phyloP scores from a whole-genome alignment of 140 eudicot species.

The Bidens hawaiensis region DNA sequence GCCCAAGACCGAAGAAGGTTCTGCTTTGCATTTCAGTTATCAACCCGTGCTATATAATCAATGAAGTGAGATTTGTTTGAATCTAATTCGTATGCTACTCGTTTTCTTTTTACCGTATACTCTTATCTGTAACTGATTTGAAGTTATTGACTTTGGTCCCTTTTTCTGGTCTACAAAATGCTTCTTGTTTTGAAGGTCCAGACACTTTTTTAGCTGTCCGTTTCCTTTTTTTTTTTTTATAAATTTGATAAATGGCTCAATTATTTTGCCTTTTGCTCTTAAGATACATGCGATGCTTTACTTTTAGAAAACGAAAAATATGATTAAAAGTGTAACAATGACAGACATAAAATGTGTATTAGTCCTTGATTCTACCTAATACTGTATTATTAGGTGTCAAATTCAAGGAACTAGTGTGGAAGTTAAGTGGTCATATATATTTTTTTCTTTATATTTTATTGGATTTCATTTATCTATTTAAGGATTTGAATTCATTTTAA shows the following conservation, averaged over 20 bases:
- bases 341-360: neutral
- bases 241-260: neutral
- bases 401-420: neutral
- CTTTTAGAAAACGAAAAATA: conserved; percentile 12
- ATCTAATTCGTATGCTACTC: conserved; percentile 21
- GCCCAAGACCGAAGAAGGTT: conserved; percentile 32
- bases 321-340: neutral
- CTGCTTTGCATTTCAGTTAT: conserved; percentile 12
- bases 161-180: conserved; percentile 14
- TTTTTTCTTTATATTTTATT: no score
- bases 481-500: no score
- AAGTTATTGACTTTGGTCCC: conserved; percentile 8
- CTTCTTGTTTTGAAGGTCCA: conserved; percentile 4
- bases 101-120: neutral
- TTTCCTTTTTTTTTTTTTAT: neutral
- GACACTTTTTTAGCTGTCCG: neutral
- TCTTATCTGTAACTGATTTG: conserved; percentile 6
- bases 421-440: neutral
- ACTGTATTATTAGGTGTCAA: neutral
- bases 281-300: conserved; percentile 2
- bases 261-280: conserved; percentile 8
- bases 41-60: neutral
- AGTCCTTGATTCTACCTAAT: neutral
- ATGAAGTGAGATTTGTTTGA: conserved; percentile 23
- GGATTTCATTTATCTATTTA: no score